phyloP scores from a whole-genome alignment of 192 early-diverging fungal genomes.

The Martensiomyces pterosporus region DNA sequence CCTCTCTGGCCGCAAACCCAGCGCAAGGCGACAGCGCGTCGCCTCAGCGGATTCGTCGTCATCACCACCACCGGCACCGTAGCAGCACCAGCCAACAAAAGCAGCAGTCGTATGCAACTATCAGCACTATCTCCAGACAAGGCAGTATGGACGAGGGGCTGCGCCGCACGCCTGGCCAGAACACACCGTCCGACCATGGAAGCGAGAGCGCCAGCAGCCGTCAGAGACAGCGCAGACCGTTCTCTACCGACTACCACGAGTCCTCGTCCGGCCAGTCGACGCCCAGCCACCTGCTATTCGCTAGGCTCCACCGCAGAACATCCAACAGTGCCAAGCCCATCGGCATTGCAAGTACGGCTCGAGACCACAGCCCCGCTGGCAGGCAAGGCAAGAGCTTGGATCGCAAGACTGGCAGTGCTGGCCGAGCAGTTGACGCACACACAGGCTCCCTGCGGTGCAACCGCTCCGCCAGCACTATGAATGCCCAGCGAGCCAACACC shows the following conservation, averaged over 20 bases:
- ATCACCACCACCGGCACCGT: too few relatives aligned
- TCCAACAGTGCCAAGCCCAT: too few relatives aligned
- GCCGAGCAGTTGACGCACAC: too few relatives aligned
- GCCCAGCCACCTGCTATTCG: slow-evolving; percentile 16
- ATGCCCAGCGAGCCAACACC: not conserved
- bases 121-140: not conserved
- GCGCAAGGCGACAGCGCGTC: too few relatives aligned
- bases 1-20: not conserved
- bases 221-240: slow-evolving; percentile 10
- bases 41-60: too few relatives aligned
- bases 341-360: too few relatives aligned
- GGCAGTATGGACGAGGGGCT: slow-evolving; percentile 3
- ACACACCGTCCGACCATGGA: slow-evolving; percentile 4
- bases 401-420: too few relatives aligned
- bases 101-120: not conserved
- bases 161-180: slow-evolving; percentile 2
- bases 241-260: slow-evolving; percentile 10
- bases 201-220: slow-evolving; percentile 2
- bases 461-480: slow-evolving; percentile 7
- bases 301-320: slow-evolving; percentile 11
- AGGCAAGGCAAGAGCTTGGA: too few relatives aligned
- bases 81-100: too few relatives aligned
- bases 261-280: slow-evolving; percentile 38
- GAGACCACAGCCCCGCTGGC: too few relatives aligned
- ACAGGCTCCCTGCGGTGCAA: too few relatives aligned